Evolutionary conservation across 2,329 filamentous ascomycete genomes (phyloP).

Genomic region (Leptographium radiaticola): DNA sequence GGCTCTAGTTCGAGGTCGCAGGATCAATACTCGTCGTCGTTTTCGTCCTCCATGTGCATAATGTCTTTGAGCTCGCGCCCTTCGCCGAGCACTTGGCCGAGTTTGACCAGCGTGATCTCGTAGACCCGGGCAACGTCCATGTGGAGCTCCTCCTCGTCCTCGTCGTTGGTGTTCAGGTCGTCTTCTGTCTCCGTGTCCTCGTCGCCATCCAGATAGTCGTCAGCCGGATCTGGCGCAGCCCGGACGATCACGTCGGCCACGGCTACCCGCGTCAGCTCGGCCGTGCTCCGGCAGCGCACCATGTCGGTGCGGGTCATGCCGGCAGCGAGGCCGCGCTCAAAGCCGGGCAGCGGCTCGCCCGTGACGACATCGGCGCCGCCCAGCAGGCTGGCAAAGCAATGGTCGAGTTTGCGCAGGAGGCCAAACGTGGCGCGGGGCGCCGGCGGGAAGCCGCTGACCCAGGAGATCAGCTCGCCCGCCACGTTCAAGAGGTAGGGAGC

Average conservation of each 20-base stretch:
- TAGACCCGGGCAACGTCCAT: conserved; percentile 68
- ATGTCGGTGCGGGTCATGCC: conserved; percentile 73
- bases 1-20: no score
- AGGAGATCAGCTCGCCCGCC: conserved; percentile 58
- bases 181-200: conserved; percentile 3
- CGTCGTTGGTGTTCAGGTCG: conserved; percentile 16
- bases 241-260: conserved; percentile 56
- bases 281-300: conserved; percentile 71
- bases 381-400: conserved; percentile 67
- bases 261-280: conserved; percentile 59
- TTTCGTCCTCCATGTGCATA: background rate
- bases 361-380: conserved; percentile 53
- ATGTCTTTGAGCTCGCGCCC: conserved; percentile 3
- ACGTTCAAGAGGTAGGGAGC: conserved; percentile 72
- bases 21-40: background rate
- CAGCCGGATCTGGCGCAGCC: conserved; percentile 28
- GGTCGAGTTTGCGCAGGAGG: conserved; percentile 66
- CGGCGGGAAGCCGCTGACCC: conserved; percentile 59
- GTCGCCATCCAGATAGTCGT: conserved; percentile 17
- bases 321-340: conserved; percentile 42
- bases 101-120: conserved; percentile 61
- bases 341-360: conserved; percentile 54
- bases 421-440: conserved; percentile 55
- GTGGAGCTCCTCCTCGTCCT: conserved; percentile 29
- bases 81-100: conserved; percentile 54